Evolutionary conservation across 2,329 filamentous ascomycete species (phyloP), one percentile per base, ranked within the genome.

Genomic region (Ophiostoma montium): DNA sequence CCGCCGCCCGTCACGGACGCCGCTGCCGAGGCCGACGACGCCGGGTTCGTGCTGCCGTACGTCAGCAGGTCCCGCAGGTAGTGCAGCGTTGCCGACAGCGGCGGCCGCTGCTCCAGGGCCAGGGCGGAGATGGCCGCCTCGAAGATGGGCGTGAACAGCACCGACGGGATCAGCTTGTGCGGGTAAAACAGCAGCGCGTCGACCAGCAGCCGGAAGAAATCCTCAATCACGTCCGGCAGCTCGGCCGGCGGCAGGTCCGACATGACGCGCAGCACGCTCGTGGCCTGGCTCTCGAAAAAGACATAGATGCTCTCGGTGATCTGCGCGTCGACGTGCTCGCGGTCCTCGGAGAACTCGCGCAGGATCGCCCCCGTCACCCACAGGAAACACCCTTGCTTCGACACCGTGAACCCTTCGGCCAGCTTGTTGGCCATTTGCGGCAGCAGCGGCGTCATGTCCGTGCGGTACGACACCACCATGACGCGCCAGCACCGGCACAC

Each of bases 311-410:
- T 84, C 49, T 87, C 80, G 15, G 85, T 86, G 6, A 87, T 94
- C n/a, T 76, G 70, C 46, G 82, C 75, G 49, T 90, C 83, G 18
- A 96, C 85, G 53, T 85, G 79, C 57, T 95, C 88, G 38, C 85
- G 79, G 38, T 90, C 88, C 58, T 94, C 86, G 0, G 87, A 92
- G 61, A 96, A 98, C 63, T 98, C 92, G 52, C 92, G 84, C 30
- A 98, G 76, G 54, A 98, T 94, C 9, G 90, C 87, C 55, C 89
- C 86, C 2, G 90, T 95, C 1, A 92, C 90, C 92, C 92, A 98
- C n/a, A 98, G 72, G 73, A 98, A 98, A 63, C 90, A 95, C 12
- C 92, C 92, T 65, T 98, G 90, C 53, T 82, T 78, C 11, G 90
- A 95, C 16, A 77, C 75, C 49, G 84, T 76, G 62, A 98, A 98